These are phyloP conservation scores for Neonectria neomacrospora DNA, from an alignment of 2,329 filamentous ascomycete species.

Conservation along the genomic window DNA sequence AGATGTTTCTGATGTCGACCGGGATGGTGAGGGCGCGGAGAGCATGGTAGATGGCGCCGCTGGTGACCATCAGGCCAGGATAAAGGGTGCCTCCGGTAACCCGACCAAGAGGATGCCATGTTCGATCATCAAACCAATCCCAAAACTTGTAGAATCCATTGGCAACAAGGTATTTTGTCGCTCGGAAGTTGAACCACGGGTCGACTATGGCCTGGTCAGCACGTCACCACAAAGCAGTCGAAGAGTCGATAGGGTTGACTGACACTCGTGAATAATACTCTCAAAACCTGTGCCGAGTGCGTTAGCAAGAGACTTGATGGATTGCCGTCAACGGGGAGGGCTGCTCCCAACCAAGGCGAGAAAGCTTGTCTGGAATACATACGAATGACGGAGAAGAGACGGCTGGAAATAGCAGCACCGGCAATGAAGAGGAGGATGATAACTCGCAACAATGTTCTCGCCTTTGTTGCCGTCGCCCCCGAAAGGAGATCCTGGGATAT, in stretches of 20 bases:
- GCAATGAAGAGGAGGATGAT: conserved; percentile 93
- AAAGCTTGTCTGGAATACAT: conserved; percentile 55
- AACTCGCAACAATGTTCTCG: conserved; percentile 85
- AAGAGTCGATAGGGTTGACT: conserved; percentile 55
- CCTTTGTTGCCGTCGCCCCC: conserved; percentile 83
- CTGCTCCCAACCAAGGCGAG: not conserved
- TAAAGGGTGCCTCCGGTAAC: conserved; percentile 99
- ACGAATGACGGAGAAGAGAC: conserved; percentile 98
- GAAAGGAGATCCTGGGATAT: conserved; percentile 68
- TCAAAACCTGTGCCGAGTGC: conserved; percentile 78
- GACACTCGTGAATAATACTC: conserved; percentile 99
- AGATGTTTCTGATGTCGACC: conserved; percentile 98
- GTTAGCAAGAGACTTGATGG: conserved; percentile 45
- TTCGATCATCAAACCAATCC: conserved; percentile 99
- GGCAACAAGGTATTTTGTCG: conserved; percentile 95
- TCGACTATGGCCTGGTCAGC: conserved; percentile 74
- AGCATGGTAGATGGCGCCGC: conserved; percentile 93
- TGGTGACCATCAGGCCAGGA: conserved; percentile 98
- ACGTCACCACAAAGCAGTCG: conserved; percentile 21
- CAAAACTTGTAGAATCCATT: conserved; percentile 99
- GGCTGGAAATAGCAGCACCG: conserved; percentile 88
- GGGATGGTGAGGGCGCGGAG: conserved; percentile 90
- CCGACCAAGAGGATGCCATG: conserved; percentile 98
- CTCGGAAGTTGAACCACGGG: conserved; percentile 99
- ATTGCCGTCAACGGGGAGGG: conserved; percentile 2